phyloP scores from a whole-genome alignment of 331 rosid species.

The Quercus phellos region DNA sequence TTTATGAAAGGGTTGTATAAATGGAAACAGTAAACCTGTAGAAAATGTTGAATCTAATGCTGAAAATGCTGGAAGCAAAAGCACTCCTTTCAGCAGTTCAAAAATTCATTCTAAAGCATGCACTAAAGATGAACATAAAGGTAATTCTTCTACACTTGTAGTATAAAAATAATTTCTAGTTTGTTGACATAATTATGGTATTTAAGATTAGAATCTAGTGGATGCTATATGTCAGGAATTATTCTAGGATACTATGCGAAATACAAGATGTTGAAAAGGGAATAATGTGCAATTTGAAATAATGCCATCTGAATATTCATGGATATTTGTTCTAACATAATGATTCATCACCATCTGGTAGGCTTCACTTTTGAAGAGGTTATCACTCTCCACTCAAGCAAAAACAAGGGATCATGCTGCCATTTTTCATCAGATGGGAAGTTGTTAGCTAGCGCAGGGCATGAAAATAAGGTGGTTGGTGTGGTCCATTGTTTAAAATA shows the following conservation, averaged over 20 bases:
- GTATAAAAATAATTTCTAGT: not conserved
- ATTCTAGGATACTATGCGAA: not conserved
- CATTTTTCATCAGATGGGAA: conserved; percentile 63
- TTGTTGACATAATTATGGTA: not conserved
- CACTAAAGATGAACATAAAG: conserved; percentile 21
- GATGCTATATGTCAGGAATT: not conserved
- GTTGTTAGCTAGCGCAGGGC: conserved; percentile 56
- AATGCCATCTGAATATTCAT: not conserved
- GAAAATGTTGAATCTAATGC: conserved; percentile 41
- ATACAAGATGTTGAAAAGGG: not conserved
- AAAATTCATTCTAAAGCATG: conserved; percentile 26
- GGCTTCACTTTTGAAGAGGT: conserved; percentile 48
- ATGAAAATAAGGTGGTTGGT: conserved; percentile 49
- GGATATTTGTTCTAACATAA: conserved; percentile 3
- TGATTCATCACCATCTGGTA: conserved; percentile 16
- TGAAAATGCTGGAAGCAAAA: conserved; percentile 30
- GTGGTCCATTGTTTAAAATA: conserved; percentile 10
- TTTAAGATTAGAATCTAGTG: not conserved
- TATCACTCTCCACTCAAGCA: conserved; percentile 43
- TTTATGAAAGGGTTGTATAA: conserved; percentile 26
- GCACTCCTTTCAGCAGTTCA: conserved; percentile 28
- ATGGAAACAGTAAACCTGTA: conserved; percentile 17
- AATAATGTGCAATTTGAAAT: not conserved
- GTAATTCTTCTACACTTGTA: conserved; percentile 20
- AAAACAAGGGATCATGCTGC: conserved; percentile 43